These are phyloP conservation scores for Eucalyptus erythrocorys DNA, from an alignment of 345 rosid genomes.

Conservation along the genomic window DNA sequence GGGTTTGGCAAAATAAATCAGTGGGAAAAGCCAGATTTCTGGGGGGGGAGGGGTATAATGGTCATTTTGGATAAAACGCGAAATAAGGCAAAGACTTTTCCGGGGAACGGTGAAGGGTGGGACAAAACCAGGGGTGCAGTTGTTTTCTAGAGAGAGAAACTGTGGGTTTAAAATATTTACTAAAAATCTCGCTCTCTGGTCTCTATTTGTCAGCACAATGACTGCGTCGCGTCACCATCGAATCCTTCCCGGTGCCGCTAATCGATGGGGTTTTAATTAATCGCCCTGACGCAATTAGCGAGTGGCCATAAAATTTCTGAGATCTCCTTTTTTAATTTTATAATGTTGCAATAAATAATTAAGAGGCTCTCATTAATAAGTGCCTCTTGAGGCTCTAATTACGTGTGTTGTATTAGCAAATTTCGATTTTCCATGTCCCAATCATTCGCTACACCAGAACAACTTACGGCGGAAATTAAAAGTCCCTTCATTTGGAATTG, in stretches of 20 bases:
- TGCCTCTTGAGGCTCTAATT: neutral
- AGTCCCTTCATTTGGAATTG: neutral
- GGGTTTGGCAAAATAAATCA: neutral
- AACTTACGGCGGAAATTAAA: neutral
- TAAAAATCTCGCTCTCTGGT: neutral
- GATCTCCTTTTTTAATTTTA: neutral
- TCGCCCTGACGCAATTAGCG: neutral
- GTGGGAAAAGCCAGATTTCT: neutral
- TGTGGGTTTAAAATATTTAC: neutral
- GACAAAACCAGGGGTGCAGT: constrained; percentile 24
- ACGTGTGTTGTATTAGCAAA: neutral
- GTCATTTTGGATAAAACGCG: neutral
- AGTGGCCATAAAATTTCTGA: neutral
- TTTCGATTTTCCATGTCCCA: neutral
- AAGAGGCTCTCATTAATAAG: too few relatives aligned
- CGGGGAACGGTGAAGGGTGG: neutral
- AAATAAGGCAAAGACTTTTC: fast-evolving
- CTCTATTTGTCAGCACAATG: neutral
- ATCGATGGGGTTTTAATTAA: neutral
- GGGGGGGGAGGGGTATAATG: neutral
- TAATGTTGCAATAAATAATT: too few relatives aligned
- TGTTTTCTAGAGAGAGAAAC: neutral
- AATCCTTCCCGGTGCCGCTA: neutral
- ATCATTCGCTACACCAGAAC: neutral
- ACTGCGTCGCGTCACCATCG: neutral